Base-by-base conservation (phyloP, 1,139 yeast genomes). In the Magnusiomyces clavatus region DNA sequence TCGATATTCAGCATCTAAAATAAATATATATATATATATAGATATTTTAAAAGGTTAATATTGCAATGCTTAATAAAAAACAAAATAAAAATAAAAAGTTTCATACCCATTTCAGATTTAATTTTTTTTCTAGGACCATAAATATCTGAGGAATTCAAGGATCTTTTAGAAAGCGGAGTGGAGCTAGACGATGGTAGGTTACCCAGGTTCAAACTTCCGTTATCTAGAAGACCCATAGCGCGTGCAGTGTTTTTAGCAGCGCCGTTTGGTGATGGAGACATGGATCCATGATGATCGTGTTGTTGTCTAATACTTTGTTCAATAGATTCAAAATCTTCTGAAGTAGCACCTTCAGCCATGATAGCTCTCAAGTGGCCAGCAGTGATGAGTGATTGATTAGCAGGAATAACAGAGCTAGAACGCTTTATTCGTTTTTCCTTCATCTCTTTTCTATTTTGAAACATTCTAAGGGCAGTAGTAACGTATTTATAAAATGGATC, bases 391-490 rank as follows among this genome's bases (percentile, higher is more conserved):
- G 31, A 24, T 24, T 24, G 31, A 24, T 24, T 24, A 24, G 6
- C 31, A 24, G 31, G 31, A 24, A 24, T 24, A 24, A 43, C 31
- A 17, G 41, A 37, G 31, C 42, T 45, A 2, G 48, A 45, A 3
- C 48, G 41, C 17, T 45, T 45, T 6, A 45, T 45, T n/a, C 48
- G 41, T 19, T 45, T 45, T 36, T 45, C 48, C 42, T 45, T 45
- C 48, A 45, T 45, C 8, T 45, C 48, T 19, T 45, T 45, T 6
- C 48, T 40, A 8, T 37, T 29, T 14, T 45, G 48, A n/a, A 45
- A 45, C 48, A 45, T 45, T 3, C 16, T 11, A 20, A 45, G 42
- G 19, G 48, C 48, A 3, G 42, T 34, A n/a, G 37, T 42, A n/a
- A 45, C 48, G 24, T 45, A 45, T 19, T 45, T 45, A 17, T 40